A percentile compares a stretch with the other conserved stretches of the same genome.
Evolutionary conservation across 1,284 basidiomycete genomes (phyloP).

Genomic region (Ceratobasidium sp.): DNA sequence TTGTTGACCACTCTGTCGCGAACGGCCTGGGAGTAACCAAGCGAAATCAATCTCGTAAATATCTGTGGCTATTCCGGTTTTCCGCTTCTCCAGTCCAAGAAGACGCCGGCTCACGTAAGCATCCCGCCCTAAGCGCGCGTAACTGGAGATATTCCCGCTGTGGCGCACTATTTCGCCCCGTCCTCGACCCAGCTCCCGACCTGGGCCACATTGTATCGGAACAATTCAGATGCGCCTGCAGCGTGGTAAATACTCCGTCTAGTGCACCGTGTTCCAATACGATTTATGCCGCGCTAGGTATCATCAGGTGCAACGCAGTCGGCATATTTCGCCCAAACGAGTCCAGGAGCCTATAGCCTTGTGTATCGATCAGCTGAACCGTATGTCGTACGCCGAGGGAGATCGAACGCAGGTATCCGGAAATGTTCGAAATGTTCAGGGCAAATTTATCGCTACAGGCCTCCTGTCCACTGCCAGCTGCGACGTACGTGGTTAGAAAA

Average conservation of each 20-base stretch:
- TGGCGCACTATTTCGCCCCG: background rate
- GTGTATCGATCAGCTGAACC: conserved; percentile 1
- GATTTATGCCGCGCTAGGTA: conserved; percentile 2
- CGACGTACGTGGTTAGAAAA: no score
- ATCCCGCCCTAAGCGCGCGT: background rate
- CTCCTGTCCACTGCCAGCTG: no score
- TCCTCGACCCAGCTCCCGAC: background rate
- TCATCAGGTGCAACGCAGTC: conserved; percentile 4
- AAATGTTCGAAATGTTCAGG: background rate
- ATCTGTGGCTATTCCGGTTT: background rate
- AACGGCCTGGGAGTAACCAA: no score
- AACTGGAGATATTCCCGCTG: conserved; percentile 17
- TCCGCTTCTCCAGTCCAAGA: background rate
- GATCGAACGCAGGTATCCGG: conserved; percentile 27
- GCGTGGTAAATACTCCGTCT: conserved; percentile 28
- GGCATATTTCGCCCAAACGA: conserved; percentile 34
- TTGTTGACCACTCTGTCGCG: no score
- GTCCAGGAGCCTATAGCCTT: conserved; percentile 19
- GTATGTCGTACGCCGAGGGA: conserved; percentile 29
- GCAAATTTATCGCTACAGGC: no score
- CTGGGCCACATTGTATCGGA: background rate
- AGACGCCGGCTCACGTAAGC: background rate
- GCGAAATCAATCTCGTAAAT: no score
- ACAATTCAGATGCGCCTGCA: conserved; percentile 9
- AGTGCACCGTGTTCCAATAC: conserved; percentile 34